These are phyloP conservation scores for Apiotrichum porosum DNA, from an alignment of 1,284 basidiomycete genomes.

Conservation along the genomic window DNA sequence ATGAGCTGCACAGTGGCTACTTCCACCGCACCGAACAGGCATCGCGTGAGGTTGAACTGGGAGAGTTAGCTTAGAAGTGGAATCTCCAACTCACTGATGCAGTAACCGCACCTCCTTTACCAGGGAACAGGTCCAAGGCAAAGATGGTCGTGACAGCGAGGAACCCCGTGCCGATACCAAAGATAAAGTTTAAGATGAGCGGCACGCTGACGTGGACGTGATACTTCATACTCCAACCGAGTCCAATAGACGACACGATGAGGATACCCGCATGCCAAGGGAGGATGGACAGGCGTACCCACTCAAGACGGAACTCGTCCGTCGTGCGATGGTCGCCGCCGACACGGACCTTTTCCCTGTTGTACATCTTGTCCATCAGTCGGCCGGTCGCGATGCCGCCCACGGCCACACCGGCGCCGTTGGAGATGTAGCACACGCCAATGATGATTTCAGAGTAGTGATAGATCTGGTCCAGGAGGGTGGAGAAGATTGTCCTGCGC, in stretches of 20 bases:
- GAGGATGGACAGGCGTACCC: conserved; percentile 25
- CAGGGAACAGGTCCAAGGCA: conserved; percentile 32
- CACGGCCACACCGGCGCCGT: conserved; percentile 32
- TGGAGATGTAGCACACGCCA: conserved; percentile 37
- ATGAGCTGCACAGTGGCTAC: conserved; percentile 30
- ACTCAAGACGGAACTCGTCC: conserved; percentile 31
- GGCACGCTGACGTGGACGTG: conserved; percentile 33
- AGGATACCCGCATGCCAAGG: conserved; percentile 26
- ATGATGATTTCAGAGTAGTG: conserved; percentile 31
- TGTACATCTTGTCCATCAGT: conserved; percentile 35
- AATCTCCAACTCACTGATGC: conserved; percentile 21
- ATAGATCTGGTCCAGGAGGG: conserved; percentile 31
- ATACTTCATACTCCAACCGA: conserved; percentile 34
- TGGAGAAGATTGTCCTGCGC: conserved; percentile 35
- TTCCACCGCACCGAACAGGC: conserved; percentile 33
- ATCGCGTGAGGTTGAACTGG: conserved; percentile 39
- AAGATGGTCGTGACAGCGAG: conserved; percentile 27
- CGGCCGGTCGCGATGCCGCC: conserved; percentile 28
- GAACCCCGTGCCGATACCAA: conserved; percentile 25
- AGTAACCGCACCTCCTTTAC: conserved; percentile 35
- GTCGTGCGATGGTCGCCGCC: conserved; percentile 28
- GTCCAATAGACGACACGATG: conserved; percentile 21
- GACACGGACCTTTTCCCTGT: conserved; percentile 25
- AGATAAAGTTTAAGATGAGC: conserved; percentile 34
- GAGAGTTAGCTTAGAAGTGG: not conserved